Base-by-base conservation (phyloP, 768 basidiomycete species). In the Pleurotus platypus region DNA sequence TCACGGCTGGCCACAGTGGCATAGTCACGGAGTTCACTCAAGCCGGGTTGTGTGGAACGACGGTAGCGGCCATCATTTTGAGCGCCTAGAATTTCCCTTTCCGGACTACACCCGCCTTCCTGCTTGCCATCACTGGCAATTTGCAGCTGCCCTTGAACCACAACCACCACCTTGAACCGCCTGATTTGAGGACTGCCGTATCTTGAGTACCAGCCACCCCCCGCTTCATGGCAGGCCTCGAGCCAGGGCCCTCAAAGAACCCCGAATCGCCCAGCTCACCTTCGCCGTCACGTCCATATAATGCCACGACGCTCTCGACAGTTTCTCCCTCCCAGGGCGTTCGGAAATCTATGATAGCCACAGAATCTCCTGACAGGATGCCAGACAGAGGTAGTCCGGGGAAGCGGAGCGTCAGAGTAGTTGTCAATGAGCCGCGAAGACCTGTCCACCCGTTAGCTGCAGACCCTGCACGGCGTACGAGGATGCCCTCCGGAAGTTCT, bases 51-150 rank as follows among this genome's bases (percentile, higher is more conserved):
- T 1, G 49, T n/a, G n/a, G 11, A 35, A 26, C 22, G 2, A 20
- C 20, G 15, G 18, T 35, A 5, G 26, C n/a, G 18, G 15, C 27
- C 5, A n/a, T 27, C 22, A 27, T 12, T 12, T 5, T 8, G 49
- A 50, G n/a, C 15, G 51, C 39, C 42, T 24, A 54, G 35, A 54
- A 2, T 42, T 54, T 39, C 30, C 51, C 51, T 54, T 54, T 54
- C 42, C 39, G n/a, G 51, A 39, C 39, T 18, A 18, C 39, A 37
- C 24, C 37, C 16, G 8, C 49, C 49, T 35, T 51, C 49, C 30
- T 51, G 26, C 49, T n/a, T 51, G 30, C 49, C 49, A 26, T 35
- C 49, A 12, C n/a, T 18, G n/a, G 11, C 42, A 9, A 54, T 37
- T 30, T 20, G 49, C 26, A 27, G 9, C 27, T 16, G 39, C 51